Conservation (phyloP, 495 filamentous ascomycete genomes). For the Monascus purpureus region DNA sequence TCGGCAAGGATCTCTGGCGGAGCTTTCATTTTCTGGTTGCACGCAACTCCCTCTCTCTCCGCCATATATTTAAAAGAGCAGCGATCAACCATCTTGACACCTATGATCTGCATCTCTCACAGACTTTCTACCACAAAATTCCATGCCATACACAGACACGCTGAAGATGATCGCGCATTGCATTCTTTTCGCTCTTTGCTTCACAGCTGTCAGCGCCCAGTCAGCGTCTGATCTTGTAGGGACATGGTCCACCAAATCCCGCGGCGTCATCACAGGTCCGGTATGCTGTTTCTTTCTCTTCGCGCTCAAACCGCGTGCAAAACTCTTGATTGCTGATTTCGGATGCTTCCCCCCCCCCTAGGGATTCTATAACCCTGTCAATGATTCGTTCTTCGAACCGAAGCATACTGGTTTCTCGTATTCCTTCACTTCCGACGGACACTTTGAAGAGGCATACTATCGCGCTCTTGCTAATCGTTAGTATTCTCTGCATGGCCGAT, state of each 20-base stretch:
- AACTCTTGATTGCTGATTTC: no score
- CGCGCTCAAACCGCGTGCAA: neutral
- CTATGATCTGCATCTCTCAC: no score
- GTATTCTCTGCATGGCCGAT: conserved; percentile 13
- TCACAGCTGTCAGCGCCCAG: conserved; percentile 18
- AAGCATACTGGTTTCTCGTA: conserved; percentile 64
- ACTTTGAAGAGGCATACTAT: conserved; percentile 64
- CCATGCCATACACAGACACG: no score
- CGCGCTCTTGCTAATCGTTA: conserved; percentile 60
- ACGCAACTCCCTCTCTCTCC: no score
- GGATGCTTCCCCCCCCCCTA: conserved; percentile 10
- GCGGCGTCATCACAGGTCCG: conserved; percentile 57
- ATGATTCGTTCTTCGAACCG: conserved; percentile 57
- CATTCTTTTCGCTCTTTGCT: conserved; percentile 14
- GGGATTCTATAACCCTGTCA: conserved; percentile 62
- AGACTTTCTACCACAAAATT: no score
- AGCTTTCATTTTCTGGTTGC: no score
- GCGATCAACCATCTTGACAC: no score
- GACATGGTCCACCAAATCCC: conserved; percentile 69
- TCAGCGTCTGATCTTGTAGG: conserved; percentile 39
- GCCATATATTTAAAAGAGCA: no score
- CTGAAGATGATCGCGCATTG: no score
- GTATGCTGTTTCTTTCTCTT: conserved; percentile 29
- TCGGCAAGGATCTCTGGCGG: no score
- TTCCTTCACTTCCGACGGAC: conserved; percentile 59